Evolutionary conservation across 129 eudicot genomes (phyloP), one percentile per base, ranked within the genome.

Genomic region (Tagetes patula): DNA sequence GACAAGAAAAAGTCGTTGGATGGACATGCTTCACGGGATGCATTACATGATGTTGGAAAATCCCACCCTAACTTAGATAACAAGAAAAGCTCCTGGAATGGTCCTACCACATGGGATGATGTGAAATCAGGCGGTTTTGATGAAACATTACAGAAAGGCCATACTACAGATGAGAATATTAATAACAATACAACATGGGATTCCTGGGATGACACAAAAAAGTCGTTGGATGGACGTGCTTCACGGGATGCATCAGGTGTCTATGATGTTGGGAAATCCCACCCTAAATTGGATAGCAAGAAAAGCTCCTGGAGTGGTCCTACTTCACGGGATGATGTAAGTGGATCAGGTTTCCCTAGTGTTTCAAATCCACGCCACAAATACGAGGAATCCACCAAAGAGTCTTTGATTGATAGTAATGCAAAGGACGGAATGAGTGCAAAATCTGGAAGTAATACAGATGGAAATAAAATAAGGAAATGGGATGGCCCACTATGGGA

Each of bases 401-500:
- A 37, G 66, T 60, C 77, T 3, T 36, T 54, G 82, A 34, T 61
- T 62, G 70, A 12, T 61, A 37, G 5, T 61, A 13, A 36, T 61
- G 43, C 30, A 12, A 34, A 33, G 65, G 65, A 42, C 65, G 4
- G 65, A 34, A 60, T 60, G 41, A 33, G 41, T 60, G 63, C 70
- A 77, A 60, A 69, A 70, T 77, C 65, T 8, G 62, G 73, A 3
- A 56, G 68, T 62, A 43, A 52, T 41, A 42, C 52, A 36, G 66
- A 61, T 42, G 40, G 69, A 45, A 62, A 50, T 48, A 53, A 4
- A 1, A 61, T 3, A 12, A 70, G 75, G 67, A 47, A 68, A 70
- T 70, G 84, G 80, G 48, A 74, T 50, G 79, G 66, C 39, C 75
- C 53, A 6, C 58, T 50, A 80, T 74, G 83, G 83, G 83, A 67